Percentiles rank a stretch among this genome's conserved stretches.
Evolutionary conservation across 2,329 filamentous ascomycete genomes (phyloP).

Genomic region (Colletotrichum lentis): DNA sequence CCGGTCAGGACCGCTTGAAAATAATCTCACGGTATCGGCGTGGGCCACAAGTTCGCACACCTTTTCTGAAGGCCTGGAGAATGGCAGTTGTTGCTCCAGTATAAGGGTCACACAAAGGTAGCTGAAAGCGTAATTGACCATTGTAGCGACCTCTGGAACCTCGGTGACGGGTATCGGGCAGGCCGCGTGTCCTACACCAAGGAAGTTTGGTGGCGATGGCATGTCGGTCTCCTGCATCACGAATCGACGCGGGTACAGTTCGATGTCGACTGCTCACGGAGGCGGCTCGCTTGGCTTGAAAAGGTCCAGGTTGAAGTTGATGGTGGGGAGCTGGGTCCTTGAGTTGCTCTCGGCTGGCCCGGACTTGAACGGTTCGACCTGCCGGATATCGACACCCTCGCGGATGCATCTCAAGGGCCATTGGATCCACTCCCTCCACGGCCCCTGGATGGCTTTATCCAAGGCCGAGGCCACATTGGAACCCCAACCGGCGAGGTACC

Average conservation of each 20-base stretch:
- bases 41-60: not conserved
- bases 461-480: slow-evolving; percentile 18
- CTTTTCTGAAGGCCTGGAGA: not conserved
- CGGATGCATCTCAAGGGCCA: slow-evolving; percentile 33
- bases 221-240: not conserved
- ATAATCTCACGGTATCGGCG: not conserved
- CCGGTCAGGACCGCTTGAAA: not conserved
- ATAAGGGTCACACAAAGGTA: not conserved
- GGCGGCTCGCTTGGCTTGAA: slow-evolving; percentile 20
- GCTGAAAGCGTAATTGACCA: not conserved
- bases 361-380: slow-evolving; percentile 6
- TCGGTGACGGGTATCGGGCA: not conserved
- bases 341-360: not conserved
- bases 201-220: not conserved
- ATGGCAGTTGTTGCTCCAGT: not conserved
- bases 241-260: not conserved
- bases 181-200: not conserved
- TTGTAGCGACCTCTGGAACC: not conserved
- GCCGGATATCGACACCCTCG: slow-evolving; percentile 27
- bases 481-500: slow-evolving; percentile 35
- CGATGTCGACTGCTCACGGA: not conserved
- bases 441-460: slow-evolving; percentile 33
- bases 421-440: slow-evolving; percentile 34
- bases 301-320: slow-evolving; percentile 16
- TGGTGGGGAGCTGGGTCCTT: not conserved